Base-by-base conservation (phyloP, 371 early-diverging fungal genomes). In the Mucor plumbeus region DNA sequence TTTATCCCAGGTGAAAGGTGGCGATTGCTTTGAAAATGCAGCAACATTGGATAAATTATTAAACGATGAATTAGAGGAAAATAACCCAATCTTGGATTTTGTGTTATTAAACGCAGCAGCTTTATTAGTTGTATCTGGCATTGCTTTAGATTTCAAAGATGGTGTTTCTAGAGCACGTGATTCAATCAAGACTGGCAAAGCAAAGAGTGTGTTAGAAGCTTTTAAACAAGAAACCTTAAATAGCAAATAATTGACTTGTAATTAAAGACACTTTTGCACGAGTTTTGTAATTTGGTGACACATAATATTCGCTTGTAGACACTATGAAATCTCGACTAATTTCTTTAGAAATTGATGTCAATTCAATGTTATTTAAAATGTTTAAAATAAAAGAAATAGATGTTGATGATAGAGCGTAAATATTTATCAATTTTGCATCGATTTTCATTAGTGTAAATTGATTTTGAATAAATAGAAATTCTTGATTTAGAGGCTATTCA, bases 41-140 rank as follows among this genome's bases (percentile, higher is more conserved):
- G 76, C 74, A 13, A 90, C 86, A 14, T 79, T 98, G 67, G 65
- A 76, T 15, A 75, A 85, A 10, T 76, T 98, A 38, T 77, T 96
- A 34, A 79, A 78, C 68, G 85, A 87, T 58, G 71, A 86, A 60
- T 75, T 87, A 55, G 73, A 83, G n/a, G 77, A 79, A 13, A 72
- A 81, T 5, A 80, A 88, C 15, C 90, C 98, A 1, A 88, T 98
- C 50, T 78, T 93, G 26, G 95, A 96, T 73, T 97, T 94, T 85
- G 95, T 98, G 3, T 80, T 97, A 38, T 72, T 98, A 63, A 98
- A 97, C 73, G 86, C 96, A 3, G 90, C 93, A 5, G 96, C 96
- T 7, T 72, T 97, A 61, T 77, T 97, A 62, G 89, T 87, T 26
- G 92, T 97, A n/a, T 80, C 88, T 26, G 95, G 95, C 53, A 81